Percentiles rank a stretch among this genome's conserved stretches.
Conservation (phyloP, 31 red algal species). For the Odonthalia washingtoniensis region DNA sequence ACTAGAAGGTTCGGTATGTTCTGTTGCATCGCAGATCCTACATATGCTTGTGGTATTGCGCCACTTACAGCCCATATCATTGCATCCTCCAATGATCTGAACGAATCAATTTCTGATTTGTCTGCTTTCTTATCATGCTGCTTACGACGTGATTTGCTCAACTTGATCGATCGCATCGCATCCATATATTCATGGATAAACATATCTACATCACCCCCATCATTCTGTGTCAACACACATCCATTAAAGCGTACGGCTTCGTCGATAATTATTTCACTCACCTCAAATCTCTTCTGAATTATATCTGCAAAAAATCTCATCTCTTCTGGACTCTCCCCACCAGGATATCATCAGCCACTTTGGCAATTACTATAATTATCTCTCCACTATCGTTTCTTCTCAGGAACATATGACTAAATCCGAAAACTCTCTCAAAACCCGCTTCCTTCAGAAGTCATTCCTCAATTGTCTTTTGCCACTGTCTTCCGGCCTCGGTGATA, state of each 20-base stretch:
- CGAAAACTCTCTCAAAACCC: slow-evolving; percentile 18
- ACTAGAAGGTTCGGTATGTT: background rate
- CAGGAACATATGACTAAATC: slow-evolving; percentile 27
- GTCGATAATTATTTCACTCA: slow-evolving; percentile 28
- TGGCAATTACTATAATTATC: slow-evolving; percentile 2
- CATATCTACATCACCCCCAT: background rate
- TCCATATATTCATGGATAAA: slow-evolving; percentile 16
- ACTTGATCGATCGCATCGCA: background rate
- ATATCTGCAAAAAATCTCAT: background rate
- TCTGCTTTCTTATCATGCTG: too few relatives aligned
- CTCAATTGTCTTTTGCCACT: slow-evolving; percentile 14
- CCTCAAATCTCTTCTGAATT: background rate
- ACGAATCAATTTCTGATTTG: background rate
- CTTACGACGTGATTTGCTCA: background rate
- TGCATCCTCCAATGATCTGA: background rate
- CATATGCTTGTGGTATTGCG: background rate
- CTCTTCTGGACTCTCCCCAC: background rate
- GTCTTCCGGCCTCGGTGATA: slow-evolving; percentile 23
- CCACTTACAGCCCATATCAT: background rate
- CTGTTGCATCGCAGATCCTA: slow-evolving; percentile 16
- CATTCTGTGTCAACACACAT: slow-evolving; percentile 17
- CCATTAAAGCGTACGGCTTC: slow-evolving; percentile 2
- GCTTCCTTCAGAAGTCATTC: background rate
- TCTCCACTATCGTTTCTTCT: slow-evolving; percentile 1
- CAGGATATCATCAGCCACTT: slow-evolving; percentile 36